Evolutionary conservation across 176 grass and related monocot genomes (phyloP).

Genomic region (Eragrostis nindensis): DNA sequence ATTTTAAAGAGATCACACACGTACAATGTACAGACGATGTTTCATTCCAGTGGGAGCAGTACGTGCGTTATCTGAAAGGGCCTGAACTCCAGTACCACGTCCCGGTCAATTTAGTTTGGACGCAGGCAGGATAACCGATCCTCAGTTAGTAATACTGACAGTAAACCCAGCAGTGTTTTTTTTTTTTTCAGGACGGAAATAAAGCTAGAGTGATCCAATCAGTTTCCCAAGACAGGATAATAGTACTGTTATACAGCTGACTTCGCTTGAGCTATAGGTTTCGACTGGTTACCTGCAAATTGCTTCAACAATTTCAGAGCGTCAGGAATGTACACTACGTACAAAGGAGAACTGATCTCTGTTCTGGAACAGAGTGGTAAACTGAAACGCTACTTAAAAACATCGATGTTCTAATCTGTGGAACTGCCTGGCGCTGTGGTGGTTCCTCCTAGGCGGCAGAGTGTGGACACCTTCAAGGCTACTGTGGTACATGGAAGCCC

Average conservation of each 20-base stretch:
- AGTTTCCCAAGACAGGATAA: not conserved
- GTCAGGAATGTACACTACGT: not conserved
- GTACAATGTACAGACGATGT: not conserved
- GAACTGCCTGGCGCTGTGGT: not conserved
- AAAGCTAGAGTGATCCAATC: not conserved
- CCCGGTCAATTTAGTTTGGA: not conserved
- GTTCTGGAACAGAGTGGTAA: not conserved
- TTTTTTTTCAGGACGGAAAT: too few relatives aligned
- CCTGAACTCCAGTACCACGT: not conserved
- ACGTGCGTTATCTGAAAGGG: not conserved
- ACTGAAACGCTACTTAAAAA: too few relatives aligned
- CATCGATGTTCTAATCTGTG: not conserved
- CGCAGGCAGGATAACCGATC: not conserved
- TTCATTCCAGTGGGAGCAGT: not conserved
- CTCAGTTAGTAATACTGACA: not conserved
- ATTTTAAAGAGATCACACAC: not conserved
- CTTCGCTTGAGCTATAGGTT: not conserved
- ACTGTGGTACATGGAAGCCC: not conserved
- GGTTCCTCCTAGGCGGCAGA: not conserved
- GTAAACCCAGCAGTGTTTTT: not conserved
- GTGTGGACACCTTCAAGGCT: not conserved
- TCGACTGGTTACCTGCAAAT: not conserved
- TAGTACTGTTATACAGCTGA: not conserved
- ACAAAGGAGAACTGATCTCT: not conserved
- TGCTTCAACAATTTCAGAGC: not conserved